Evolutionary conservation across 441 rosid genomes (phyloP).

Genomic region (Pelargonium citronellum): DNA sequence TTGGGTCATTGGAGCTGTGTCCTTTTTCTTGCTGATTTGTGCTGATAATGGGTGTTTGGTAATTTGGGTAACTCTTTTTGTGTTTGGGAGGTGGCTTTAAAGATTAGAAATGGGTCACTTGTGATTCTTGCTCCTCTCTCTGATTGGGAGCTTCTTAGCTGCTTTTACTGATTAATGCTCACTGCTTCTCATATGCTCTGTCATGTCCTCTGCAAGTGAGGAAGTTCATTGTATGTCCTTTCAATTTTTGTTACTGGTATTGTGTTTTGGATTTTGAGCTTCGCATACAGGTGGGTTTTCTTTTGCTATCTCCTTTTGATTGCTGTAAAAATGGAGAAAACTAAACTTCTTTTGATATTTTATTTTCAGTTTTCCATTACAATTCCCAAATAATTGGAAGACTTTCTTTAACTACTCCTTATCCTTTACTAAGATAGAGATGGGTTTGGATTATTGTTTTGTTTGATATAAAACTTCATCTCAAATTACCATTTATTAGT

Average conservation of each 20-base stretch:
- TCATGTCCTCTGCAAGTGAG: background rate
- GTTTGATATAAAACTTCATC: background rate
- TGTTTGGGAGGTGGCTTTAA: background rate
- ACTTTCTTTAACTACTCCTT: background rate
- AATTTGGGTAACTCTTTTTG: background rate
- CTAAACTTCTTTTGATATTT: background rate
- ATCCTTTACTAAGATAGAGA: background rate
- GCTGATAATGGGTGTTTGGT: background rate
- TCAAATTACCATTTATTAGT: background rate
- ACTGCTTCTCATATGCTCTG: background rate
- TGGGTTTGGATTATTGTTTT: background rate
- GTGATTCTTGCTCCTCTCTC: background rate
- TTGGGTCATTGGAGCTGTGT: background rate
- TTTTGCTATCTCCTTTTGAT: background rate
- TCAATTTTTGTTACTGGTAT: background rate
- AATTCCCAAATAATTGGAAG: background rate
- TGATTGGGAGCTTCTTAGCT: background rate
- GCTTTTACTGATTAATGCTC: background rate
- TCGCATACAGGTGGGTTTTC: background rate
- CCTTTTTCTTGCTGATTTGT: background rate
- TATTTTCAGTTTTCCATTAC: background rate
- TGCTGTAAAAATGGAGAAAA: background rate
- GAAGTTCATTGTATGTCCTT: background rate
- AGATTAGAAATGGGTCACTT: slow-evolving; percentile 2
- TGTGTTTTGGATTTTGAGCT: background rate